Evolutionary conservation across 108 stramenopile species (phyloP), one percentile per base, ranked within the genome.

Genomic region (Mayamaea pseudoterrestris): DNA sequence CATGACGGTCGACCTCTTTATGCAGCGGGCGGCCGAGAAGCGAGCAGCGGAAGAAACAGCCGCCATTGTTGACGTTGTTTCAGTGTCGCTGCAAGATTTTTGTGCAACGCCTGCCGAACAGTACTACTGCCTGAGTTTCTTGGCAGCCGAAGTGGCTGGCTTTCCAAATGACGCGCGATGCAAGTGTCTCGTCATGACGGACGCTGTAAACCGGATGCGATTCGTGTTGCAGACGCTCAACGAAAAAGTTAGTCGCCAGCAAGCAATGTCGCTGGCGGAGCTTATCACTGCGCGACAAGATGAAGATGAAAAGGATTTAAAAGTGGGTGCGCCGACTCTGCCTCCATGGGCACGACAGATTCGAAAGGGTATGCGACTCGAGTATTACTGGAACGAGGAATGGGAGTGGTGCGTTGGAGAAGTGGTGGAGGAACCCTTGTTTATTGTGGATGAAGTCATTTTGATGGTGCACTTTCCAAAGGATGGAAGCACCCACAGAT

Each of bases 341-440:
- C 86, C 86, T 9, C 50, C 69, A 35, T 87, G 85, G 85, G 76
- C 78, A 0, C 57, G 66, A 35, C 62, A 66, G 31, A 76, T 89
- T 17, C 50, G 39, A 22, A 73, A 75, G 31, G 86, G 86, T 26
- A 66, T 64, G 11, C 34, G 57, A 36, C 47, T 88, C 12, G 80
- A 82, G 32, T 88, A 88, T 36, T 88, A 63, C 50, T 88, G 86
- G 86, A 81, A 76, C 44, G 86, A 89, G 57, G 63, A 61, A 29
- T 74, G 66, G 31, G 86, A 61, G 22, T 89, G 86, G 86, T 78
- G 71, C 34, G 34, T 46, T 5, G 86, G 82, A 25, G 65, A 51
- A 21, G 82, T 89, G 6, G 49, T 66, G n/a, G 77, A 79, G 43
- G 80, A 83, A 22, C 85, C 85, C 5, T 44, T 78, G 7, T 69